Evolutionary conservation across 2,329 filamentous ascomycete species (phyloP).

Genomic region (Chrysoporthe austroafricana): DNA sequence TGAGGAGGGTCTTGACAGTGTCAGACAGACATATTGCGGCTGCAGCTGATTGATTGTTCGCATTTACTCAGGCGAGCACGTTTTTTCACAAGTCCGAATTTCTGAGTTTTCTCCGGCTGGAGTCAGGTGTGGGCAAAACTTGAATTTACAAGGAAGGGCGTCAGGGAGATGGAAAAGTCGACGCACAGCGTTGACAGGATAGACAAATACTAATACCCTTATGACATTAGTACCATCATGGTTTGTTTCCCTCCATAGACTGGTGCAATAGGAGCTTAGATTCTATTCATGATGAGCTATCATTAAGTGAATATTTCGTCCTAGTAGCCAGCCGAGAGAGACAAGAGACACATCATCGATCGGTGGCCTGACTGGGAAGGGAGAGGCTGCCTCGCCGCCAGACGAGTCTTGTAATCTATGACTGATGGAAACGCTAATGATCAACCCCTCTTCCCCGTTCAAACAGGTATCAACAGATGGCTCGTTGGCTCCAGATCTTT

Average conservation of each 20-base stretch:
- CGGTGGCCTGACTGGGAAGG: too few relatives aligned
- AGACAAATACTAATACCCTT: slow-evolving; percentile 5
- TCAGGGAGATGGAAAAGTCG: neutral
- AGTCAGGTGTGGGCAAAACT: neutral
- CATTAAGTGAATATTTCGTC: neutral
- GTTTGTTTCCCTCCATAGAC: slow-evolving; percentile 1
- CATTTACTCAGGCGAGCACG: neutral
- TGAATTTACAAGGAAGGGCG: neutral
- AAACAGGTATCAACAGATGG: neutral
- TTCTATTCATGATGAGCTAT: neutral
- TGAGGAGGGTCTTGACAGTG: slow-evolving; percentile 25
- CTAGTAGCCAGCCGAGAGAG: too few relatives aligned
- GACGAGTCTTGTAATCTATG: neutral
- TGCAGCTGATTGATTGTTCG: neutral
- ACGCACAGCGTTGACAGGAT: neutral
- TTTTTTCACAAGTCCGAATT: neutral
- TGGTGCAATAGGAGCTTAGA: neutral
- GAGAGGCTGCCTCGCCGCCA: too few relatives aligned
- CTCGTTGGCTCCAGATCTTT: neutral
- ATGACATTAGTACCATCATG: neutral
- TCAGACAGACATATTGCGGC: slow-evolving; percentile 11
- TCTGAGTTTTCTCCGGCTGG: neutral
- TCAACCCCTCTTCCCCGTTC: neutral
- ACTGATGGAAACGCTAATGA: neutral
- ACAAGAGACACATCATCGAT: too few relatives aligned